Evolutionary conservation across 805 yeast genomes (phyloP), one percentile per base, ranked within the genome.

Genomic region (Nakazawaea molendinolei): DNA sequence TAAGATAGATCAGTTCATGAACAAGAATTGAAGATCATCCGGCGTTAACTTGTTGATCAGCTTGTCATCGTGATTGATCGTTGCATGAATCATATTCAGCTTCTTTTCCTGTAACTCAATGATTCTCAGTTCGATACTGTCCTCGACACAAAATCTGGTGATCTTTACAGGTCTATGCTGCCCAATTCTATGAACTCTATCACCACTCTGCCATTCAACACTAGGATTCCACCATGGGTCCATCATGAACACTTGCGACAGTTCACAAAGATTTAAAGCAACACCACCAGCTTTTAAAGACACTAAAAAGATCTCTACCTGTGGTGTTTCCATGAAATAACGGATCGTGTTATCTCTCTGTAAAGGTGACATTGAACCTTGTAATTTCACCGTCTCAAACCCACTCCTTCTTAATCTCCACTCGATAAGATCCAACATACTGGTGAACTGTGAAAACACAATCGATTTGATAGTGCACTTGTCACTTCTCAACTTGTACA

Each of bases 201-300:
- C 99, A 59, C 95, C 95, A 34, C 94, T 81, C 57, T 92, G 99
- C 87, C 97, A 92, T 56, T 92, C 98, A 6, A 90, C 92, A 47
- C 95, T 83, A 1, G 97, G 97, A 55, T 92, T 94, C 97, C 98
- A 92, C 98, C 98, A 92, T 23, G 97, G 97, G 51, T 92, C 99
- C 67, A 92, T 67, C 30, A 92, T 69, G 48, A 92, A 92, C 31
- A 92, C 97, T 51, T 90, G 97, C 3, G 94, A 87, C 0, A 98
- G 97, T 51, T 94, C 99, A 52, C 96, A 90, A 45, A 92, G 67
- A 55, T 92, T 92, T 46, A 92, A 67, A 0, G 98, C 98, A 28
- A 92, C 98, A 61, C 99, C 99, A 47, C 99, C 99, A 0, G 99
- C 99, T 53, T 92, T 92, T 49, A 92, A 69, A 23, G 96, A 86